Conservation (phyloP, 2,329 filamentous ascomycete species). For the Dichotomopilus funicola region DNA sequence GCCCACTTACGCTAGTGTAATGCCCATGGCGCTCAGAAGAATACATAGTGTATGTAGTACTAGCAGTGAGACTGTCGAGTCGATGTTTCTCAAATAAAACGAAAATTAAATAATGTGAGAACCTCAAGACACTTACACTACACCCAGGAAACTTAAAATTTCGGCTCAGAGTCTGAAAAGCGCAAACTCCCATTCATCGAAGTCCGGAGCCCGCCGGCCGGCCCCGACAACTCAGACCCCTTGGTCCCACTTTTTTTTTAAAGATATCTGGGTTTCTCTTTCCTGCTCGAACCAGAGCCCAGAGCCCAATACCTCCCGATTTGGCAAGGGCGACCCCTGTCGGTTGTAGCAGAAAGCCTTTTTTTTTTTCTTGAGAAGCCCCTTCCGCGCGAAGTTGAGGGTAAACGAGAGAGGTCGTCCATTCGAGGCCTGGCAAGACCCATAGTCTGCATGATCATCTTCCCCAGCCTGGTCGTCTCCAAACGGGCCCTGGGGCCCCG, state of each 20-base stretch:
- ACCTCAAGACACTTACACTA: too few species aligned
- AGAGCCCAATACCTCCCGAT: conserved; percentile 8
- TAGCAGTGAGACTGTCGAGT: too few species aligned
- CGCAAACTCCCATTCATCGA: too few species aligned
- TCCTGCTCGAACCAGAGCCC: conserved; percentile 3
- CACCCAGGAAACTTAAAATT: too few species aligned
- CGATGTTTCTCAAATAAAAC: too few species aligned
- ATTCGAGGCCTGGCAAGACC: conserved; percentile 16
- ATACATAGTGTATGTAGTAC: too few species aligned
- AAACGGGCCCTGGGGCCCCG: conserved; percentile 17
- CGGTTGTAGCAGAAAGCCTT: conserved; percentile 17
- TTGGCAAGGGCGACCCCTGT: conserved; percentile 15
- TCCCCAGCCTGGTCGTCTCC: conserved; percentile 16
- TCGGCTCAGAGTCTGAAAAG: too few species aligned
- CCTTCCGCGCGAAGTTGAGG: neutral
- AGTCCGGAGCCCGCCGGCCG: too few species aligned
- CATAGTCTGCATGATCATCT: conserved; percentile 24
- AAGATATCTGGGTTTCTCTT: conserved; percentile 13
- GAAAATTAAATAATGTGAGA: too few species aligned
- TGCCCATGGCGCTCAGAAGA: too few species aligned
- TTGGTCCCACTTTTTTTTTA: conserved; percentile 13
- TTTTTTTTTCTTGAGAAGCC: neutral
- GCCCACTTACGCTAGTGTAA: too few species aligned
- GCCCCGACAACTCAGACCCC: neutral
- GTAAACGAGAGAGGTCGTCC: conserved; percentile 13